A percentile compares a stretch with the other conserved stretches of the same genome.
Conservation (phyloP, 1,284 basidiomycete genomes). For the Cryptococcus sp. region DNA sequence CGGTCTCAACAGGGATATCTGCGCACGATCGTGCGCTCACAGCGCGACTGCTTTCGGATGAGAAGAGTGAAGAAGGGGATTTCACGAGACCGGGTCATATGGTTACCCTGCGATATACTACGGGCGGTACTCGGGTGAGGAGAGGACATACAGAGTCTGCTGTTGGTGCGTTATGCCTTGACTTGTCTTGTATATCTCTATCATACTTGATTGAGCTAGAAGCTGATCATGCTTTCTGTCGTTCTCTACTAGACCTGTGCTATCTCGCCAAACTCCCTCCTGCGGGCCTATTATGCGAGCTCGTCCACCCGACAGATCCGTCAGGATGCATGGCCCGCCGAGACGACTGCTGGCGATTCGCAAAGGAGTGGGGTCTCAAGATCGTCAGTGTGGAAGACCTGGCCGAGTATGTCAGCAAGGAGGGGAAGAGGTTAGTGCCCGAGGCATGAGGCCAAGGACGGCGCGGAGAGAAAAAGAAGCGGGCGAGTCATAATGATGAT, state of each 20-base stretch:
- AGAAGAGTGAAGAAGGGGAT: conserved; percentile 62
- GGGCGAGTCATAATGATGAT: no score
- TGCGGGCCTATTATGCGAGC: conserved; percentile 88
- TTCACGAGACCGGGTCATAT: conserved; percentile 94
- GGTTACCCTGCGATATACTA: conserved; percentile 84
- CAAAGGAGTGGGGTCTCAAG: conserved; percentile 85
- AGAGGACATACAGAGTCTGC: conserved; percentile 92
- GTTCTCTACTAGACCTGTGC: conserved; percentile 76
- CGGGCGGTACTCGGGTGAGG: conserved; percentile 80
- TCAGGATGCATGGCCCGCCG: conserved; percentile 92
- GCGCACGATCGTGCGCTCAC: conserved; percentile 92
- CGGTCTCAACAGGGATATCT: conserved; percentile 85
- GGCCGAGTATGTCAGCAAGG: conserved; percentile 50
- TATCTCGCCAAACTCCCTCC: conserved; percentile 71
- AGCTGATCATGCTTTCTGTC: neutral
- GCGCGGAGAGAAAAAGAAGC: neutral
- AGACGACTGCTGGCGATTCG: conserved; percentile 89
- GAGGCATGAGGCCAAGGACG: conserved; percentile 5
- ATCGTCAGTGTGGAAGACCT: conserved; percentile 86
- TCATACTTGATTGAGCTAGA: neutral
- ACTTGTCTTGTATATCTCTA: no score
- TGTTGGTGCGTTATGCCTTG: conserved; percentile 61
- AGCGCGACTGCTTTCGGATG: conserved; percentile 72
- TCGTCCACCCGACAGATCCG: conserved; percentile 87
- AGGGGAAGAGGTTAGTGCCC: conserved; percentile 32